Conservation (phyloP, 768 basidiomycete species). For the Lentinula guzmanii region DNA sequence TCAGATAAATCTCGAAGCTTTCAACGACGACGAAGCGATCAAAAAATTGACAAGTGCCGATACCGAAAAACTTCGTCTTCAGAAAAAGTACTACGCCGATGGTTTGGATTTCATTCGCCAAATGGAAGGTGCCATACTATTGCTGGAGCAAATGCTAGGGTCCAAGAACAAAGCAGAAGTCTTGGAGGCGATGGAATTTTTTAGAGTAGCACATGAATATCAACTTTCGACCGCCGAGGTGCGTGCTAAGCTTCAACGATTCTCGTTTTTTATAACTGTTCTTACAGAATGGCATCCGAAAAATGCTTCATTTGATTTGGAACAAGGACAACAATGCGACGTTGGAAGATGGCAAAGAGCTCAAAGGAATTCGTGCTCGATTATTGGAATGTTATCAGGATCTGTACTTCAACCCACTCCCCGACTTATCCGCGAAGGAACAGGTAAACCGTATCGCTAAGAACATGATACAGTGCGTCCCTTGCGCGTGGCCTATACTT, state of each 20-base stretch:
- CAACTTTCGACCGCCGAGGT: constrained; percentile 76
- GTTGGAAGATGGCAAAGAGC: constrained; percentile 55
- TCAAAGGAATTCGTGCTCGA: constrained; percentile 83
- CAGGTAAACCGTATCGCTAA: constrained; percentile 91
- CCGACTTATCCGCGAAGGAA: constrained; percentile 69
- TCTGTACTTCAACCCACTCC: constrained; percentile 83
- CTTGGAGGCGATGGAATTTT: constrained; percentile 85
- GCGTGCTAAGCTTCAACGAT: constrained; percentile 8
- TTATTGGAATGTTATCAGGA: constrained; percentile 84
- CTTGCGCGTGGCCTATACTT: not conserved
- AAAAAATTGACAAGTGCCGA: constrained; percentile 64
- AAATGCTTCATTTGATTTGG: constrained; percentile 98
- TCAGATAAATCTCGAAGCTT: constrained; percentile 65
- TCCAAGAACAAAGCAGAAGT: constrained; percentile 84
- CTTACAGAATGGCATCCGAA: constrained; percentile 77
- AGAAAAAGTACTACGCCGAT: constrained; percentile 84
- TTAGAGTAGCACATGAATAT: constrained; percentile 76
- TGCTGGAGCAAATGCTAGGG: constrained; percentile 72
- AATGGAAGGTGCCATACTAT: constrained; percentile 58
- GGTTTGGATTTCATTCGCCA: constrained; percentile 73
- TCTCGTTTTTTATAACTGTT: not conserved
- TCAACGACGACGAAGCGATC: constrained; percentile 66
- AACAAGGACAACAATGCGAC: constrained; percentile 87
- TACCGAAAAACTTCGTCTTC: constrained; percentile 58
- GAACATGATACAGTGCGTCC: constrained; percentile 90